Evolutionary conservation across 2,329 filamentous ascomycete genomes (phyloP).

Genomic region (Fusarium pininemorale): DNA sequence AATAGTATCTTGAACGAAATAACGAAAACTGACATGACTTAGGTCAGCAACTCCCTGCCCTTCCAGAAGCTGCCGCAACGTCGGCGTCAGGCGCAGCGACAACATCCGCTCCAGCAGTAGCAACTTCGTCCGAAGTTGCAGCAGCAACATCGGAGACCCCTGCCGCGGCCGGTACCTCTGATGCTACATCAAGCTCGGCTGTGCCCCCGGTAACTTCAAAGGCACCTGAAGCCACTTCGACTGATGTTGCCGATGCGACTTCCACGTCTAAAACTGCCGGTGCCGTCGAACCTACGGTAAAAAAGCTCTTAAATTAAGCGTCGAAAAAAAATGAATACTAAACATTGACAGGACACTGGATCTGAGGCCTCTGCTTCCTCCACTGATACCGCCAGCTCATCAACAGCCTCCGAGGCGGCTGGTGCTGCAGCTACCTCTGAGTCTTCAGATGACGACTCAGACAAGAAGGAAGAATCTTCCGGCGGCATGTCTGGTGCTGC

Average conservation of each 20-base stretch:
- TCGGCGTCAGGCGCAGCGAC: slow-evolving; percentile 8
- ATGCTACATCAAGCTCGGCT: slow-evolving; percentile 3
- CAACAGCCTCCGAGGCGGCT: slow-evolving; percentile 20
- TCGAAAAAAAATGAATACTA: background rate
- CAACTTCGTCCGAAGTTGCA: slow-evolving; percentile 7
- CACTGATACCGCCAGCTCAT: slow-evolving; percentile 24
- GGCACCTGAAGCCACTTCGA: slow-evolving; percentile 1
- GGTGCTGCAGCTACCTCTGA: slow-evolving; percentile 26
- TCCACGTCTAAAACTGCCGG: background rate
- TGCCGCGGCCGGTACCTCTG: slow-evolving; percentile 7
- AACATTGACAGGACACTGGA: slow-evolving; percentile 17
- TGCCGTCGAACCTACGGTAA: slow-evolving; percentile 27
- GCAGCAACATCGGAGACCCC: slow-evolving; percentile 14
- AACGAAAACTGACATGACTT: slow-evolving; percentile 7
- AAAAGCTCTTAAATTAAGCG: background rate
- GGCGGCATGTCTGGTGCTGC: slow-evolving; percentile 47
- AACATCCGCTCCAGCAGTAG: slow-evolving; percentile 8
- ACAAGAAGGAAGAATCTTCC: slow-evolving; percentile 29
- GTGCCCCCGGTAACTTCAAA: slow-evolving; percentile 7
- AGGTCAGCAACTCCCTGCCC: slow-evolving; percentile 20
- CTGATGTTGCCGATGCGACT: background rate
- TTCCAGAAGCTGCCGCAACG: slow-evolving; percentile 13
- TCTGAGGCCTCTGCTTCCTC: slow-evolving; percentile 18
- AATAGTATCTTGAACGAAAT: background rate
- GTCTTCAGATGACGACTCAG: slow-evolving; percentile 10